Percentiles rank a stretch among this genome's conserved stretches.
phyloP scores from a whole-genome alignment of 495 filamentous ascomycete species.

The Hypoxylon perforatum region DNA sequence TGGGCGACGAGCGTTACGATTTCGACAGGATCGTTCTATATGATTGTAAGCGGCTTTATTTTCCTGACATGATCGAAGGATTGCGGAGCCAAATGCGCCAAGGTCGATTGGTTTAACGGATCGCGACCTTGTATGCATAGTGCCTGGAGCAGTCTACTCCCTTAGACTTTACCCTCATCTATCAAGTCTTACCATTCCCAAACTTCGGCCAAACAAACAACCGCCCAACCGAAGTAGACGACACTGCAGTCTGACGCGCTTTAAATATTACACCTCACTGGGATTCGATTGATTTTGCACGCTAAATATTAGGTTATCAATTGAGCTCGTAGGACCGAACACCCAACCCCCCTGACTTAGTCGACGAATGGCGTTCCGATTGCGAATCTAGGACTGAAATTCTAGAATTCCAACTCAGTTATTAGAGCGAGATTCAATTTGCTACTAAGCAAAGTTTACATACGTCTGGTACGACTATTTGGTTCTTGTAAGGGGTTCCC shows the following conservation, averaged over 20 bases:
- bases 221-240: conserved; percentile 38
- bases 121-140: conserved; percentile 38
- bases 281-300: neutral
- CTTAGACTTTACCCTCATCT: conserved; percentile 13
- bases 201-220: conserved; percentile 42
- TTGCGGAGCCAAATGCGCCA: conserved; percentile 41
- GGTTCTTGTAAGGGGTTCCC: conserved; percentile 2
- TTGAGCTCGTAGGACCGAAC: conserved; percentile 4
- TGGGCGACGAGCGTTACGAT: conserved; percentile 26
- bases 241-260: no score
- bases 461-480: neutral
- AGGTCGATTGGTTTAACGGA: conserved; percentile 30
- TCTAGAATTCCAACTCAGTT: neutral
- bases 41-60: conserved; percentile 34
- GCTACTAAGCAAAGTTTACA: conserved; percentile 7
- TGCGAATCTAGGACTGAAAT: conserved; percentile 1
- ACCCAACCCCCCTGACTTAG: neutral
- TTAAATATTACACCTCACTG: no score
- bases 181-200: conserved; percentile 21
- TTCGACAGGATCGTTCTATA: conserved; percentile 34
- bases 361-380: neutral
- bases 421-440: conserved; percentile 9
- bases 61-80: conserved; percentile 37
- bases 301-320: neutral
- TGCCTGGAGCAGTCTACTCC: conserved; percentile 27